phyloP scores from a whole-genome alignment of 208 protist species.

The Naegleria gruberi region DNA sequence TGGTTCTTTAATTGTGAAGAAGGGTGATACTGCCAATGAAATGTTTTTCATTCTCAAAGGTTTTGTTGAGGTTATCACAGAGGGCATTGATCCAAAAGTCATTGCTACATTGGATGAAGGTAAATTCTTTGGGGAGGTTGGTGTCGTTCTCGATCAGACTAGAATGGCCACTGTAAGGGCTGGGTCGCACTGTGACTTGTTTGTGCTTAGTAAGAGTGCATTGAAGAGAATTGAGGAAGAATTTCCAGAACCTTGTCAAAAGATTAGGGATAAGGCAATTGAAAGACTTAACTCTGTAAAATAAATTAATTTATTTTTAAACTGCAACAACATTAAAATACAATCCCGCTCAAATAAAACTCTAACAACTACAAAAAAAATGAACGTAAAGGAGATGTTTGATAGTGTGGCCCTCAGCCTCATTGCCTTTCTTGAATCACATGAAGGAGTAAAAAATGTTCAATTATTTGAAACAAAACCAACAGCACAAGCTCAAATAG shows the following conservation, averaged over 20 bases:
- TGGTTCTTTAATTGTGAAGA: background rate
- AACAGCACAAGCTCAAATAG: background rate
- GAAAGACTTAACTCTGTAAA: background rate
- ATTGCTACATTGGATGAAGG: slow-evolving; percentile 8
- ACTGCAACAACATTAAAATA: too few relatives aligned
- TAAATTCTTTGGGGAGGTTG: slow-evolving; percentile 17
- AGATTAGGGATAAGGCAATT: background rate
- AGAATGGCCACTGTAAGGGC: slow-evolving; percentile 9
- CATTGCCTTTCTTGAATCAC: background rate
- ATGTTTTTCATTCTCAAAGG: background rate
- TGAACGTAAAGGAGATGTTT: slow-evolving; percentile 12
- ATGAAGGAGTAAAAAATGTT: slow-evolving; percentile 3
- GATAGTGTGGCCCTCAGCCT: background rate
- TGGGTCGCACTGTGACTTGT: background rate
- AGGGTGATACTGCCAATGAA: background rate
- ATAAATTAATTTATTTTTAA: too few relatives aligned
- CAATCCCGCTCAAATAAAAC: too few relatives aligned
- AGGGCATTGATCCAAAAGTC: background rate
- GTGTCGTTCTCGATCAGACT: background rate
- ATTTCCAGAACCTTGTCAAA: background rate
- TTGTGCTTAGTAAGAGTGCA: background rate
- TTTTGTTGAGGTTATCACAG: background rate
- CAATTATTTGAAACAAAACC: slow-evolving; percentile 5
- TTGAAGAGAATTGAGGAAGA: background rate
- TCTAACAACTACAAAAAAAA: background rate